Conservation (phyloP, 2,329 filamentous ascomycete genomes). For the Penicillium sp. region DNA sequence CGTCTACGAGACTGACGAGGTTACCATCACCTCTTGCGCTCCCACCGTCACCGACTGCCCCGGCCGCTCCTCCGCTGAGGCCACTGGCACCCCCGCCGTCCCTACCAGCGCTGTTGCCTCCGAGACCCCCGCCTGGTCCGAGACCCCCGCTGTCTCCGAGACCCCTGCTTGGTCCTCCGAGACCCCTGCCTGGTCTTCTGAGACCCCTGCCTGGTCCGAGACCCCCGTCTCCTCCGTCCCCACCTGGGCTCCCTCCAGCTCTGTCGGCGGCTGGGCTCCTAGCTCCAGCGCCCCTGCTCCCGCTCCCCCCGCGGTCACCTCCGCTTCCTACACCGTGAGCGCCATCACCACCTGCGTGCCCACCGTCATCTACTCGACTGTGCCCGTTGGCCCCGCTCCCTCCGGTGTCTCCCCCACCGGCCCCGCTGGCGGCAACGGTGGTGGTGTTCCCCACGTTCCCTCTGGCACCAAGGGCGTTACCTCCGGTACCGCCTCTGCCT, state of each 20-base stretch:
- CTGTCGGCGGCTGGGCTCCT: slow-evolving; percentile 12
- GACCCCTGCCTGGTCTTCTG: slow-evolving; percentile 7
- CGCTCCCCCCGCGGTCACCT: slow-evolving; percentile 17
- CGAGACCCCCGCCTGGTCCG: slow-evolving; percentile 13
- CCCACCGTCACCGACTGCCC: slow-evolving; percentile 64
- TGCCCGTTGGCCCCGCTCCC: slow-evolving; percentile 24
- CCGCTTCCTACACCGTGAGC: slow-evolving; percentile 19
- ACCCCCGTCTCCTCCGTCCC: slow-evolving; percentile 9
- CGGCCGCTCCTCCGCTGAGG: slow-evolving; percentile 21
- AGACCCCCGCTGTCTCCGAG: slow-evolving; percentile 8
- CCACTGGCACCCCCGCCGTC: slow-evolving; percentile 17
- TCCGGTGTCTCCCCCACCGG: slow-evolving; percentile 8
- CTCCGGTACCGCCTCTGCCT: slow-evolving; percentile 4
- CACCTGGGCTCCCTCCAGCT: slow-evolving; percentile 15
- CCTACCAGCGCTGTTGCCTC: slow-evolving; percentile 17
- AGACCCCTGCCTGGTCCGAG: background rate
- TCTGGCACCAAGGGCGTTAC: slow-evolving; percentile 13
- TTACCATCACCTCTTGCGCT: slow-evolving; percentile 65
- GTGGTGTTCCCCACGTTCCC: slow-evolving; percentile 22
- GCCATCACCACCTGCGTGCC: slow-evolving; percentile 33
- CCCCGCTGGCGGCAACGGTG: slow-evolving; percentile 15
- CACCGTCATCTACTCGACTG: slow-evolving; percentile 31
- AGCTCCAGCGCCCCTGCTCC: slow-evolving; percentile 18
- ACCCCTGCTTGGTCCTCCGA: slow-evolving; percentile 9
- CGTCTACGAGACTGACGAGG: slow-evolving; percentile 60